These are phyloP conservation scores for Melastoma malabathricum DNA, from an alignment of 345 rosid species.

Conservation along the genomic window DNA sequence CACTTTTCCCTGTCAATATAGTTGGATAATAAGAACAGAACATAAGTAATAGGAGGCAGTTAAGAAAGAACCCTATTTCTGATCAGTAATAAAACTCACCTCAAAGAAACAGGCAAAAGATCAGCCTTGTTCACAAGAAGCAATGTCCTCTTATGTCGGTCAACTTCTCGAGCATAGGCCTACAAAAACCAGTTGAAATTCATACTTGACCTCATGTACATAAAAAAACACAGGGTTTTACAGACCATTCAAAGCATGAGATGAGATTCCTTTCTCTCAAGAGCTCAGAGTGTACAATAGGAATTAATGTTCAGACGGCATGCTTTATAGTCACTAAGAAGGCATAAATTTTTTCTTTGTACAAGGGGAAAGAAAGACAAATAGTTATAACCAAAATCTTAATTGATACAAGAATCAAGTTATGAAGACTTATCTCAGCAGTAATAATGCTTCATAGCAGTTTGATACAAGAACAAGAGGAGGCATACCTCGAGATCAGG, in stretches of 20 bases:
- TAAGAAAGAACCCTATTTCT: no score
- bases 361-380: no score
- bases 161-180: slow-evolving; percentile 74
- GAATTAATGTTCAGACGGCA: no score
- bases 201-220: no score
- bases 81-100: slow-evolving; percentile 21
- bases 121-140: slow-evolving; percentile 94
- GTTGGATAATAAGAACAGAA: slow-evolving; percentile 7
- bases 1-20: slow-evolving; percentile 51
- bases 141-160: slow-evolving; percentile 64
- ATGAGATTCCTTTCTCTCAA: not conserved
- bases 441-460: no score
- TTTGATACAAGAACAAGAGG: not conserved
- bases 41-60: not conserved
- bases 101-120: slow-evolving; percentile 62
- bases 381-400: no score
- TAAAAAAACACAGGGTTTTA: not conserved
- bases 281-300: no score
- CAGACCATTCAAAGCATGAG: not conserved
- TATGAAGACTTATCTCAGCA: no score
- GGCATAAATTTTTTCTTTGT: no score
- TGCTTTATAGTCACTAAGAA: no score
- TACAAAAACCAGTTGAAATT: slow-evolving; percentile 8
- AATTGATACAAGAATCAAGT: no score
- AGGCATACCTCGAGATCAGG: slow-evolving; percentile 81